These are phyloP conservation scores for Edaphochlamys debaryana DNA, from an alignment of 139 green algal species.

Conservation along the genomic window DNA sequence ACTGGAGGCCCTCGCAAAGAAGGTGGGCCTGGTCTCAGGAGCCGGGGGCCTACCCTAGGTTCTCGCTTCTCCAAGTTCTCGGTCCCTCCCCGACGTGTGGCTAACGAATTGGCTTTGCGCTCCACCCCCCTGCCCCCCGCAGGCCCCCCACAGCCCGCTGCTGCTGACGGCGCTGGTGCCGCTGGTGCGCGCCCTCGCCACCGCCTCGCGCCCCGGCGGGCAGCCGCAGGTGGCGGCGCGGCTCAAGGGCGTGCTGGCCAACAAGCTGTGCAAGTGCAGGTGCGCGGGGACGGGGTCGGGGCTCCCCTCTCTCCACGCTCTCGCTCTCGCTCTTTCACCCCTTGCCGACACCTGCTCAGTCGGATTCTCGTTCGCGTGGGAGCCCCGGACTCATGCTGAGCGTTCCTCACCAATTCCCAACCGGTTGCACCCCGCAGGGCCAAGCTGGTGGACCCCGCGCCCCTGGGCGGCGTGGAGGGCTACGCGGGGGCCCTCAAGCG, in stretches of 20 bases:
- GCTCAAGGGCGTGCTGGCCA: constrained; percentile 52
- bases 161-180: constrained; percentile 57
- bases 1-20: constrained; percentile 75
- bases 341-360: too few species aligned
- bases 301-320: too few species aligned
- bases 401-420: too few species aligned
- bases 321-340: too few species aligned
- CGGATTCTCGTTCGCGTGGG: too few species aligned
- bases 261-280: constrained; percentile 26
- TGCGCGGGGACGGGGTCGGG: not conserved
- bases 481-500: constrained; percentile 36
- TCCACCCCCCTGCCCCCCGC: too few species aligned
- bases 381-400: too few species aligned
- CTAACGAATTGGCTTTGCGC: too few species aligned
- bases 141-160: constrained; percentile 62
- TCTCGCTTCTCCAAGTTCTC: too few species aligned
- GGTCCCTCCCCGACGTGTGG: too few species aligned
- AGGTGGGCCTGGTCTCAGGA: constrained; percentile 46
- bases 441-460: not conserved
- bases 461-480: constrained; percentile 16
- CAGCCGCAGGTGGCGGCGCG: constrained; percentile 63
- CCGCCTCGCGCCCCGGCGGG: constrained; percentile 33
- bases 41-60: too few species aligned
- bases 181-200: constrained; percentile 62
- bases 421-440: constrained; percentile 3